Conservation (phyloP, 495 filamentous ascomycete species). For the Penicillium antarcticum region DNA sequence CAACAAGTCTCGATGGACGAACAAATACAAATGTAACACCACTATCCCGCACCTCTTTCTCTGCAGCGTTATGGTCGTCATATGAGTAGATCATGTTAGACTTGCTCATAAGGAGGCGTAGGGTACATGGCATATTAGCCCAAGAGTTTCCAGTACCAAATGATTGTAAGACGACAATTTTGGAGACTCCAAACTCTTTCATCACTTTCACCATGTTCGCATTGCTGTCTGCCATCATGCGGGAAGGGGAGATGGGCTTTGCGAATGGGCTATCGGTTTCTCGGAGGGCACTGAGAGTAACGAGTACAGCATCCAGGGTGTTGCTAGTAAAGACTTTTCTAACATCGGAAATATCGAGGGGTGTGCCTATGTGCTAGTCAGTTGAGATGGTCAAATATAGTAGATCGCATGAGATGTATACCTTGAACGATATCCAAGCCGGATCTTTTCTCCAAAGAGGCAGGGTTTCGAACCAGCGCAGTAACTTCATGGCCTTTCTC, state of each 20-base stretch:
- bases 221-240: slow-evolving; percentile 43
- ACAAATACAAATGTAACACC: slow-evolving; percentile 43
- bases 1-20: slow-evolving; percentile 35
- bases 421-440: slow-evolving; percentile 22
- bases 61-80: slow-evolving; percentile 41
- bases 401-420: background rate
- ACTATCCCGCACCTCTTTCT: slow-evolving; percentile 34
- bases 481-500: slow-evolving; percentile 19
- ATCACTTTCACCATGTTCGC: slow-evolving; percentile 39
- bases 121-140: slow-evolving; percentile 37
- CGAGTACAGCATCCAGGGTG: slow-evolving; percentile 36
- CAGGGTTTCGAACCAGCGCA: slow-evolving; percentile 17
- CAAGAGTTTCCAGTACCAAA: slow-evolving; percentile 46
- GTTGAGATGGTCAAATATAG: background rate
- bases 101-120: slow-evolving; percentile 38
- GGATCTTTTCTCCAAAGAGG: slow-evolving; percentile 4
- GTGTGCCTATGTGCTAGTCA: slow-evolving; percentile 27
- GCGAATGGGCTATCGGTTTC: slow-evolving; percentile 44
- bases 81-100: slow-evolving; percentile 45
- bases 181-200: slow-evolving; percentile 34
- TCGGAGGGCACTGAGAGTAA: slow-evolving; percentile 43
- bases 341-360: slow-evolving; percentile 36
- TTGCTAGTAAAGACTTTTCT: slow-evolving; percentile 26
- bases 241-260: slow-evolving; percentile 37
- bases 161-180: slow-evolving; percentile 43